Evolutionary conservation across 2,329 filamentous ascomycete genomes (phyloP).

Genomic region (Thielaviopsis ethacetica): DNA sequence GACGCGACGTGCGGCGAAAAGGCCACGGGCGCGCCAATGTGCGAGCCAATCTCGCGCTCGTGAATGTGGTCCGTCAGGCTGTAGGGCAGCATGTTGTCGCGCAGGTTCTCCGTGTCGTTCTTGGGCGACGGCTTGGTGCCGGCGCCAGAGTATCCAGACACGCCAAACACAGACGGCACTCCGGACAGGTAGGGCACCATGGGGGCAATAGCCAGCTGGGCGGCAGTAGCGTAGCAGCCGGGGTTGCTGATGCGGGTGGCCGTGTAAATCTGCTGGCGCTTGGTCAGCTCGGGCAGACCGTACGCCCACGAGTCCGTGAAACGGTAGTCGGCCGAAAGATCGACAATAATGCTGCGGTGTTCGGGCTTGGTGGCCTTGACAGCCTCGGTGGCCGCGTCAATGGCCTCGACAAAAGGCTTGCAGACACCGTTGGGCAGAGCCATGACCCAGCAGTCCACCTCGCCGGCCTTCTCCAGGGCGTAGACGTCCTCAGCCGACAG

Average conservation of each 20-base stretch:
- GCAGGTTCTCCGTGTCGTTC: conserved; percentile 74
- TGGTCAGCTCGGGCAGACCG: conserved; percentile 71
- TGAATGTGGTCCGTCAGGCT: conserved; percentile 88
- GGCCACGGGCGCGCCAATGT: conserved; percentile 57
- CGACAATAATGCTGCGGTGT: conserved; percentile 62
- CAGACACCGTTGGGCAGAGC: conserved; percentile 90
- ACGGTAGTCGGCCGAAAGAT: conserved; percentile 92
- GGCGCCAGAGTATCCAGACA: conserved; percentile 86
- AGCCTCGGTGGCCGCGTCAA: conserved; percentile 25
- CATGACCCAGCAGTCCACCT: conserved; percentile 96
- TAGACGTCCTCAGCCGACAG: conserved; percentile 73
- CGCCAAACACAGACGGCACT: conserved; percentile 71
- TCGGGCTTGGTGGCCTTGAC: conserved; percentile 14
- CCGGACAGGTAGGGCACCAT: conserved; percentile 61
- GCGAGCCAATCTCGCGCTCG: conserved; percentile 72
- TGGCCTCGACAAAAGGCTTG: conserved; percentile 82
- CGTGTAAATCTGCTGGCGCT: conserved; percentile 58
- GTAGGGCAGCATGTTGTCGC: conserved; percentile 81
- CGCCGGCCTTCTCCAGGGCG: conserved; percentile 64
- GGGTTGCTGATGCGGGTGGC: conserved; percentile 80
- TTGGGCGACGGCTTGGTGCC: conserved; percentile 89
- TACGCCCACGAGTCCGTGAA: conserved; percentile 81
- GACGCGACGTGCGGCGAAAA: conserved; percentile 92
- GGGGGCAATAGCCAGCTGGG: conserved; percentile 77
- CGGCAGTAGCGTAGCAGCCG: conserved; percentile 87